Conservation (phyloP, 108 stramenopile genomes). For the Fragilaria crotonensis region DNA sequence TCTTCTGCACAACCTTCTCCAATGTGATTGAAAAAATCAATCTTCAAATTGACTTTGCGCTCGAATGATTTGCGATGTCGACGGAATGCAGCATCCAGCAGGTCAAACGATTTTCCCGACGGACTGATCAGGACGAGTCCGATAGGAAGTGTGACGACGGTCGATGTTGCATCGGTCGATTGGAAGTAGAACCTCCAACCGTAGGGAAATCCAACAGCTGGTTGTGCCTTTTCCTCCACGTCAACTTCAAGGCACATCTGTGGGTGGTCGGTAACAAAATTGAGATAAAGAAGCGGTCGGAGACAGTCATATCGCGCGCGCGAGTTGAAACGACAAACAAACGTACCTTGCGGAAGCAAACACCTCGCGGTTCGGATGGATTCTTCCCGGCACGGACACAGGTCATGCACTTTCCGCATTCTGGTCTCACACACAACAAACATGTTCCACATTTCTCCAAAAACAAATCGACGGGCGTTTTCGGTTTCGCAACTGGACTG, state of each 20-base stretch:
- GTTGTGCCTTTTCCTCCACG: not conserved
- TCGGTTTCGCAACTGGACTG: not conserved
- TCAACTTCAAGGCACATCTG: not conserved
- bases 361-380: not conserved
- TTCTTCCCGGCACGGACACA: not conserved
- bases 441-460: not conserved
- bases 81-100: not conserved
- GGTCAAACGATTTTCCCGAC: not conserved
- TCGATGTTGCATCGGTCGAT: not conserved
- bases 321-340: not conserved
- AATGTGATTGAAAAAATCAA: not conserved
- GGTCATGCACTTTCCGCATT: not conserved
- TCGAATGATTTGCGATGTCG: not conserved
- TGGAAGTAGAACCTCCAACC: slow-evolving; percentile 3
- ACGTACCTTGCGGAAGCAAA: not conserved
- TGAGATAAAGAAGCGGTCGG: not conserved
- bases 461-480: not conserved
- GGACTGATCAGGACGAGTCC: not conserved
- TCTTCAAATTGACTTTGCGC: not conserved
- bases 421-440: not conserved
- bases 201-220: slow-evolving; percentile 4
- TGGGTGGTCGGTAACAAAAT: not conserved
- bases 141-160: not conserved
- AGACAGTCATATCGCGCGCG: no score
- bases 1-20: not conserved